Conservation (phyloP, 148 eudicot genomes). For the Salicornia ramosissima region DNA sequence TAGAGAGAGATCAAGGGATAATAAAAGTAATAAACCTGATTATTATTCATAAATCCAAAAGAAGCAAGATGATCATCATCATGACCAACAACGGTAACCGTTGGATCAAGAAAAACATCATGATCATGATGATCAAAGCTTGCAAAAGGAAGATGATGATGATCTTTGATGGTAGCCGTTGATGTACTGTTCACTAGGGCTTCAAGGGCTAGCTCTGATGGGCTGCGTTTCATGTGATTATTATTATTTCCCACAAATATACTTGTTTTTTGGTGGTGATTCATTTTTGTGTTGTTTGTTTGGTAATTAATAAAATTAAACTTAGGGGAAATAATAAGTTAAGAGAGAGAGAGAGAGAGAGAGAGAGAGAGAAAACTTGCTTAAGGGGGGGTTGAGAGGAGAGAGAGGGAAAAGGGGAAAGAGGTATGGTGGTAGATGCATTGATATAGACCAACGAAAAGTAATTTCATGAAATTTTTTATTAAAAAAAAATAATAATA, state of each 20-base stretch:
- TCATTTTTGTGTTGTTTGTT: not conserved
- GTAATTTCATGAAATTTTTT: not conserved
- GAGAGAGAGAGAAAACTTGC: not conserved
- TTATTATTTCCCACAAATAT: not conserved
- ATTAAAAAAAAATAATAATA: not conserved
- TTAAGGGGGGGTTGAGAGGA: conserved; percentile 15
- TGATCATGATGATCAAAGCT: not conserved
- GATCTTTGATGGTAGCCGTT: conserved; percentile 4
- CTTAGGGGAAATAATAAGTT: not conserved
- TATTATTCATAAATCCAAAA: conserved; percentile 28
- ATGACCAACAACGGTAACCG: conserved; percentile 13
- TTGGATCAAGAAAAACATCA: conserved; percentile 11
- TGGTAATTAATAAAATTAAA: not conserved
- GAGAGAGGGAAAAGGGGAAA: conserved; percentile 41
- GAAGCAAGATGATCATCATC: conserved; percentile 5
- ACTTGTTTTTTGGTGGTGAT: not conserved
- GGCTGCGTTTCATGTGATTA: conserved; percentile 19
- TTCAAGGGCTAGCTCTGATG: conserved; percentile 20
- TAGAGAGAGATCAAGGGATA: not conserved
- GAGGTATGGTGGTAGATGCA: conserved; percentile 27
- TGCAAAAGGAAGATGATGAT: not conserved
- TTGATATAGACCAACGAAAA: conserved; percentile 23
- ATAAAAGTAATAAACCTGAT: conserved; percentile 11
- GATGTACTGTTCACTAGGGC: not conserved
- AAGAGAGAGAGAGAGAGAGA: not conserved